Percentiles rank a stretch among this genome's conserved stretches.
Conservation (phyloP, 192 early-diverging fungal species). For the Podochytrium sp. region DNA sequence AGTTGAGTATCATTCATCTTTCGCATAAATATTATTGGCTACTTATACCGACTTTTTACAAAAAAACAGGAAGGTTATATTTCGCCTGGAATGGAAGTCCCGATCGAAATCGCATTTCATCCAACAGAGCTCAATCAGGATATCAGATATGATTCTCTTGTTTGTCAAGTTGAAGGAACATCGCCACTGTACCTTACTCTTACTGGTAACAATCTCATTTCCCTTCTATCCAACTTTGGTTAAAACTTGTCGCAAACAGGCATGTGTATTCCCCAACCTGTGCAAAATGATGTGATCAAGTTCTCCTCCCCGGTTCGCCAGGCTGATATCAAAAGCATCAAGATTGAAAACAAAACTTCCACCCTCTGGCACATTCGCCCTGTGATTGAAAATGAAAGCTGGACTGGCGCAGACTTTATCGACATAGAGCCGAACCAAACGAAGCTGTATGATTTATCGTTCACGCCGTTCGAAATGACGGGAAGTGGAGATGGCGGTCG, state of each 20-base stretch:
- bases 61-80: slow-evolving; percentile 58
- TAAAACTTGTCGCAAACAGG: slow-evolving; percentile 1
- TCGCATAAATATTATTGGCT: not conserved
- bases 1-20: not conserved
- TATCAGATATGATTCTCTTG: slow-evolving; percentile 58
- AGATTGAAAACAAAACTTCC: slow-evolving; percentile 52
- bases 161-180: slow-evolving; percentile 52
- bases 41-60: not conserved
- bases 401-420: slow-evolving; percentile 54
- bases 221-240: not conserved
- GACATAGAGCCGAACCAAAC: slow-evolving; percentile 61
- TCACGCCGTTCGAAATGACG: slow-evolving; percentile 52
- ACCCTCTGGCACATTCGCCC: slow-evolving; percentile 58
- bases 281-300: slow-evolving; percentile 59
- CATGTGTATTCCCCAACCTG: slow-evolving; percentile 58
- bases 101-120: slow-evolving; percentile 64
- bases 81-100: slow-evolving; percentile 64
- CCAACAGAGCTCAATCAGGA: slow-evolving; percentile 58
- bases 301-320: slow-evolving; percentile 60
- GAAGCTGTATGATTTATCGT: slow-evolving; percentile 58
- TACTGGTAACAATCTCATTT: slow-evolving; percentile 38
- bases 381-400: slow-evolving; percentile 63
- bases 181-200: slow-evolving; percentile 53
- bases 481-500: slow-evolving; percentile 57
- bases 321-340: slow-evolving; percentile 54